These are phyloP conservation scores for Colletotrichum sp. DNA, from an alignment of 2,329 filamentous ascomycete genomes.

Conservation along the genomic window DNA sequence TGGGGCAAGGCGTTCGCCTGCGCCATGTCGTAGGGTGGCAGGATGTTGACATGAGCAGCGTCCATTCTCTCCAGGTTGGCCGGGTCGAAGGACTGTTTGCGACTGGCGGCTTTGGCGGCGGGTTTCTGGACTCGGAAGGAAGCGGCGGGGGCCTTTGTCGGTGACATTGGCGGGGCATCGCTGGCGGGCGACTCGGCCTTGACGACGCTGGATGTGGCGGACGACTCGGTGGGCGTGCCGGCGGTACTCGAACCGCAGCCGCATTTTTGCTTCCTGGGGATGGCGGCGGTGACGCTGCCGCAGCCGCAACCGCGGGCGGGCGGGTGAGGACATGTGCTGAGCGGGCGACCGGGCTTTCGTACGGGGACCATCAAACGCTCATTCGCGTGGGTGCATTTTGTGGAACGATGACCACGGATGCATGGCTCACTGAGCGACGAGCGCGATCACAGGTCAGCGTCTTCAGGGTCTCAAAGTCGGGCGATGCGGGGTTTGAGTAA, in stretches of 20 bases:
- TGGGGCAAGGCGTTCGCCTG: not conserved
- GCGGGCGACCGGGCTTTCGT: conserved; percentile 72
- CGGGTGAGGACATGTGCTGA: conserved; percentile 73
- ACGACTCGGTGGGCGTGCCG: conserved; percentile 18
- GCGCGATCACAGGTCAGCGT: conserved; percentile 19
- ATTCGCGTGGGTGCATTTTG: conserved; percentile 72
- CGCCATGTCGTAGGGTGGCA: conserved; percentile 36
- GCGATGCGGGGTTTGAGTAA: not conserved
- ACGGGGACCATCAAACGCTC: conserved; percentile 75
- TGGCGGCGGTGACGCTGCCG: conserved; percentile 67
- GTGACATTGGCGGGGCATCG: conserved; percentile 36
- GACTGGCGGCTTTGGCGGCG: conserved; percentile 36
- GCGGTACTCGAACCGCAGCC: conserved; percentile 47
- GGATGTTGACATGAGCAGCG: conserved; percentile 54
- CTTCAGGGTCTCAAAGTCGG: not conserved
- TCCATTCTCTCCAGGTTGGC: conserved; percentile 58
- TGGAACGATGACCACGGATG: conserved; percentile 77
- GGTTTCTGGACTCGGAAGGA: conserved; percentile 54
- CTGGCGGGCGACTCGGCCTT: conserved; percentile 30
- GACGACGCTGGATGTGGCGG: conserved; percentile 13
- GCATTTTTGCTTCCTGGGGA: conserved; percentile 64
- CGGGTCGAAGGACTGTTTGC: conserved; percentile 57
- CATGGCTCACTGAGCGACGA: conserved; percentile 66
- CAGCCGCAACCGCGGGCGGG: conserved; percentile 66
- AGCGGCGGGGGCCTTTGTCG: conserved; percentile 35